Evolutionary conservation across 2,329 filamentous ascomycete species (phyloP).

Genomic region (Piedraia hortae): DNA sequence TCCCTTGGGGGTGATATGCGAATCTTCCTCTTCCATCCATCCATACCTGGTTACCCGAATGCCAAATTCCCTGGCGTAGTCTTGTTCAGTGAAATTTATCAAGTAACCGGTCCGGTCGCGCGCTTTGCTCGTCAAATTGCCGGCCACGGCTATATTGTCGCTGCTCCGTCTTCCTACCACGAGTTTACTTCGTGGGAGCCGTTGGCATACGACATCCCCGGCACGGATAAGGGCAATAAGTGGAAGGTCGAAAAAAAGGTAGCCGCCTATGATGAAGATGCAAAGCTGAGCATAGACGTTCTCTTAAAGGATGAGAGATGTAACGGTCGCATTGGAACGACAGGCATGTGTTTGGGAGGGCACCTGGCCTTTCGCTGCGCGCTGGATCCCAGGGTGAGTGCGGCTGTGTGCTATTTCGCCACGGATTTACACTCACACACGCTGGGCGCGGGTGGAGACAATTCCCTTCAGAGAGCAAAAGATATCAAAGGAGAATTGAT

Average conservation of each 20-base stretch:
- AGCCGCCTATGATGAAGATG: conserved; percentile 47
- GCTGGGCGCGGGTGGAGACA: conserved; percentile 42
- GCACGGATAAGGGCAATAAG: conserved; percentile 65
- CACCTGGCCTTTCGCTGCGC: conserved; percentile 52
- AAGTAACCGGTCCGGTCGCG: conserved; percentile 80
- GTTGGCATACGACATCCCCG: conserved; percentile 60
- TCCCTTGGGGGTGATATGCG: conserved; percentile 32
- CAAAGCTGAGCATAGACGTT: conserved; percentile 17
- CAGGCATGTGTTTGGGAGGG: conserved; percentile 76
- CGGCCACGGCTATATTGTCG: conserved; percentile 78
- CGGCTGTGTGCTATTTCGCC: conserved; percentile 68
- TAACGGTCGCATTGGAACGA: conserved; percentile 42
- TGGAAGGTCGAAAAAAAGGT: conserved; percentile 63
- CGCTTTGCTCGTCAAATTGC: conserved; percentile 81
- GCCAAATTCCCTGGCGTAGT: conserved; percentile 74
- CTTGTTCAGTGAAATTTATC: conserved; percentile 84
- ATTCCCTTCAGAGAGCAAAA: conserved; percentile 29
- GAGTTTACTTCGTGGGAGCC: conserved; percentile 72
- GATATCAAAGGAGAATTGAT: conserved; percentile 54
- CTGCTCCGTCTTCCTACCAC: conserved; percentile 72
- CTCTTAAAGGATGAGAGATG: conserved; percentile 22
- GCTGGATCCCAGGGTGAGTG: conserved; percentile 48
- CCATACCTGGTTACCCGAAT: conserved; percentile 59
- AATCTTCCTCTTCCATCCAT: conserved; percentile 70
- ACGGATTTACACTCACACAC: conserved; percentile 67